Percentiles rank a stretch among this genome's conserved stretches.
These are phyloP conservation scores for Urtica urens DNA, from an alignment of 306 rosid genomes.

Conservation along the genomic window DNA sequence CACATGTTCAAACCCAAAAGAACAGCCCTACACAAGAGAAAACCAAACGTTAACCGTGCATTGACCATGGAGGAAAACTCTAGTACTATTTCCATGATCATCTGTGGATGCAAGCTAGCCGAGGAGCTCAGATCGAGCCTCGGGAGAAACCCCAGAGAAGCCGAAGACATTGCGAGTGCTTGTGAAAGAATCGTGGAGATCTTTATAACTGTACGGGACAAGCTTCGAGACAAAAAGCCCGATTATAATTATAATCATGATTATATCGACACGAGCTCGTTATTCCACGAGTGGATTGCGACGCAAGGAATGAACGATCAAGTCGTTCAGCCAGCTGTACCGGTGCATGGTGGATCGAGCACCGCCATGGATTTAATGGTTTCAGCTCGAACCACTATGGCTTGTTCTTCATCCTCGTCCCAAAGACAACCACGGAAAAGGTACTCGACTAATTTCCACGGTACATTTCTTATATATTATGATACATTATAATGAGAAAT, in stretches of 20 bases:
- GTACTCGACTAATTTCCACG: constrained; percentile 11
- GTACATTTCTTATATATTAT: too few relatives aligned
- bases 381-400: neutral
- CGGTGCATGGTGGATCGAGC: neutral
- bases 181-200: constrained; percentile 30
- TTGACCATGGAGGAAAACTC: constrained; percentile 31
- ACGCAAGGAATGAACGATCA: constrained; percentile 11
- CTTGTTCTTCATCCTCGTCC: constrained; percentile 13
- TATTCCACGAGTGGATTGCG: constrained; percentile 31
- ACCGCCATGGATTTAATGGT: constrained; percentile 7
- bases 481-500: too few relatives aligned
- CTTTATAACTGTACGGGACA: constrained; percentile 23
- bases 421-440: constrained; percentile 39
- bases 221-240: neutral
- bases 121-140: constrained; percentile 31
- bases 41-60: neutral
- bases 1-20: constrained; percentile 4
- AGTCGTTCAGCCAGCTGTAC: constrained; percentile 1
- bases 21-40: constrained; percentile 8
- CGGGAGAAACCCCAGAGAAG: constrained; percentile 22
- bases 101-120: constrained; percentile 31
- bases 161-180: constrained; percentile 15
- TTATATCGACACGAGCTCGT: neutral
- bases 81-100: constrained; percentile 11
- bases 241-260: too few relatives aligned